phyloP scores from a whole-genome alignment of 192 early-diverging fungal species.

The Martensiomyces pterosporus region DNA sequence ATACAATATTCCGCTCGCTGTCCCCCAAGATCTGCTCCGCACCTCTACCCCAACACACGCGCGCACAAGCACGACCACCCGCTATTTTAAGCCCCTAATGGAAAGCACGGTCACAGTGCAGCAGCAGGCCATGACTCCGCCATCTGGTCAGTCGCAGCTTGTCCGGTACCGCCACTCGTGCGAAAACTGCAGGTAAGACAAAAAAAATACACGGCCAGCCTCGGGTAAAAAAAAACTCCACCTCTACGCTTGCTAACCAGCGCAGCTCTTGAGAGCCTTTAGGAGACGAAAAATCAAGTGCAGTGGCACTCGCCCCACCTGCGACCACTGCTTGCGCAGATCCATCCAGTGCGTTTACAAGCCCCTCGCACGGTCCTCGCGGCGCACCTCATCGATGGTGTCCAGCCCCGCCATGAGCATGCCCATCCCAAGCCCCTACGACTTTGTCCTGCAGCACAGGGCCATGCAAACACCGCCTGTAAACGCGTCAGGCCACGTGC shows the following conservation, averaged over 20 bases:
- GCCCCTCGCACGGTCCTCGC: slow-evolving; percentile 33
- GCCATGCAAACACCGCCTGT: no score
- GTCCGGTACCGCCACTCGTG: slow-evolving; percentile 47
- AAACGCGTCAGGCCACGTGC: not conserved
- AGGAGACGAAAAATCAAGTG: slow-evolving; percentile 50
- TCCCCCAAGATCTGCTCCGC: no score
- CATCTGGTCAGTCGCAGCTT: slow-evolving; percentile 10
- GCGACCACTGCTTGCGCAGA: slow-evolving; percentile 41
- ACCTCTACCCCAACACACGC: no score
- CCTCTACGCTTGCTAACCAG: not conserved
- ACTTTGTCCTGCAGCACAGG: not conserved
- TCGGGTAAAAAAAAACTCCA: not conserved
- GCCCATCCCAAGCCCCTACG: not conserved
- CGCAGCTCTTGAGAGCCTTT: no score
- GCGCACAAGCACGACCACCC: no score
- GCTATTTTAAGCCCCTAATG: no score
- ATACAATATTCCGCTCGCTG: no score
- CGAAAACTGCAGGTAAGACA: slow-evolving; percentile 43
- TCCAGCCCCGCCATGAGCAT: not conserved
- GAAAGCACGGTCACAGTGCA: no score
- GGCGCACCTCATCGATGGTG: slow-evolving; percentile 15
- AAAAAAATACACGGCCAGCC: not conserved
- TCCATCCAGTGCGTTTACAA: slow-evolving; percentile 41
- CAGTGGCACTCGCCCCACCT: slow-evolving; percentile 43
- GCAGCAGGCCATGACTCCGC: no score